Evolutionary conservation across 176 grass and related monocot species (phyloP).

Genomic region (Aegilops speltoides): DNA sequence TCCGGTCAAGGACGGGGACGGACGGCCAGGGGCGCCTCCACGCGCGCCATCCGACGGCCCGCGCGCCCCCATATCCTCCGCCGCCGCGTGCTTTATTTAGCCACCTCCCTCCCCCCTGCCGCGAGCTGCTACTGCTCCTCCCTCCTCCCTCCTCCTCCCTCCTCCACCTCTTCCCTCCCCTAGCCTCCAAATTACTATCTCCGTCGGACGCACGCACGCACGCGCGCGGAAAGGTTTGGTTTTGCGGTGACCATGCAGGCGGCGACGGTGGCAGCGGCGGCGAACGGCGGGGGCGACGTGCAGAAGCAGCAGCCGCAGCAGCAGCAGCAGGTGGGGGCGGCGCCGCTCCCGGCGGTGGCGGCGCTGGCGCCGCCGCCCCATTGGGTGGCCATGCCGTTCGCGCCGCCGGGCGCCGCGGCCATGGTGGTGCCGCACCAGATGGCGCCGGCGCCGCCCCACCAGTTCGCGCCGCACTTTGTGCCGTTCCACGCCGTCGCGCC

Average conservation of each 20-base stretch:
- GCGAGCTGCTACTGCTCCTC: constrained; percentile 32
- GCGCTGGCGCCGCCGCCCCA: constrained; percentile 36
- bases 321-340: constrained; percentile 29
- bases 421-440: constrained; percentile 91
- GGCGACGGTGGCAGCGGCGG: constrained; percentile 33
- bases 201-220: neutral
- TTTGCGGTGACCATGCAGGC: constrained; percentile 62
- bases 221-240: neutral
- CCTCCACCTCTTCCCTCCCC: constrained; percentile 10
- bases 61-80: constrained; percentile 10
- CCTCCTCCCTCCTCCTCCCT: no score
- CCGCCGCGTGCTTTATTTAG: constrained; percentile 70
- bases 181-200: constrained; percentile 32
- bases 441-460: constrained; percentile 67
- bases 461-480: constrained; percentile 84
- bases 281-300: constrained; percentile 36
- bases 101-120: constrained; percentile 32
- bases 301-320: constrained; percentile 54
- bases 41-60: constrained; percentile 50
- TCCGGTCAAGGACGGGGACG: constrained; percentile 50
- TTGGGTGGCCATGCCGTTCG: constrained; percentile 69
- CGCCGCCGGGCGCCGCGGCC: constrained; percentile 46
- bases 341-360: constrained; percentile 26
- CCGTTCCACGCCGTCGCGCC: constrained; percentile 58
- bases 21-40: constrained; percentile 30